Conservation (phyloP, 495 filamentous ascomycete genomes). For the Aspergillus avenaceus region DNA sequence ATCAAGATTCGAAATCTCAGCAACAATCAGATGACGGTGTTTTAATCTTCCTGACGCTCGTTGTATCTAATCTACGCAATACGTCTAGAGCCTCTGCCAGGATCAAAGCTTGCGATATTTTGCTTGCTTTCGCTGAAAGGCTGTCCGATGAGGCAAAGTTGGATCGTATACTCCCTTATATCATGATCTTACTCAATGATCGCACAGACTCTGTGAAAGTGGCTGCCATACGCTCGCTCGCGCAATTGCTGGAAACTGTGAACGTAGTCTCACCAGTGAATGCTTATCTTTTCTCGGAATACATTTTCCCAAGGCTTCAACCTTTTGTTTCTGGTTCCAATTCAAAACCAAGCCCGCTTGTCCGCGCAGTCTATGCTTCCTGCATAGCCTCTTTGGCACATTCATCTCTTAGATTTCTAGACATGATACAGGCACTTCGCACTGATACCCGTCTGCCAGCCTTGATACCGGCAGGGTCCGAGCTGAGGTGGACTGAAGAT, state of each 20-base stretch:
- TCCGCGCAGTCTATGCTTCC: conserved; percentile 87
- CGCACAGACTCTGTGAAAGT: conserved; percentile 76
- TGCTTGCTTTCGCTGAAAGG: conserved; percentile 87
- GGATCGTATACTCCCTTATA: conserved; percentile 87
- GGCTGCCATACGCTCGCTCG: conserved; percentile 77
- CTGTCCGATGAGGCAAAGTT: conserved; percentile 95
- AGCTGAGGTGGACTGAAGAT: conserved; percentile 61
- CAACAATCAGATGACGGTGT: conserved; percentile 73
- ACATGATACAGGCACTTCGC: conserved; percentile 83
- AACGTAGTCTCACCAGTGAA: conserved; percentile 88
- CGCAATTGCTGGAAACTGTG: conserved; percentile 84
- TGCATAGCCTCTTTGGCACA: conserved; percentile 89
- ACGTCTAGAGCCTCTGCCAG: conserved; percentile 83
- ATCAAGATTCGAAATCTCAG: conserved; percentile 41
- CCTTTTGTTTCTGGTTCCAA: conserved; percentile 56
- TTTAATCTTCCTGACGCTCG: conserved; percentile 82
- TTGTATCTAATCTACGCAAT: conserved; percentile 83
- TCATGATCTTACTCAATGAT: conserved; percentile 78
- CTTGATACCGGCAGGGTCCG: conserved; percentile 64
- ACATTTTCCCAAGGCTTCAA: conserved; percentile 81
- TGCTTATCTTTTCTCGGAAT: conserved; percentile 91
- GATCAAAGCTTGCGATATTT: conserved; percentile 85
- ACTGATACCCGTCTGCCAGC: conserved; percentile 78
- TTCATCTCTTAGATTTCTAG: conserved; percentile 79
- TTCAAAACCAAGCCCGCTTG: conserved; percentile 59